Conservation (phyloP, 345 rosid species). For the Capsella bursapastoris region DNA sequence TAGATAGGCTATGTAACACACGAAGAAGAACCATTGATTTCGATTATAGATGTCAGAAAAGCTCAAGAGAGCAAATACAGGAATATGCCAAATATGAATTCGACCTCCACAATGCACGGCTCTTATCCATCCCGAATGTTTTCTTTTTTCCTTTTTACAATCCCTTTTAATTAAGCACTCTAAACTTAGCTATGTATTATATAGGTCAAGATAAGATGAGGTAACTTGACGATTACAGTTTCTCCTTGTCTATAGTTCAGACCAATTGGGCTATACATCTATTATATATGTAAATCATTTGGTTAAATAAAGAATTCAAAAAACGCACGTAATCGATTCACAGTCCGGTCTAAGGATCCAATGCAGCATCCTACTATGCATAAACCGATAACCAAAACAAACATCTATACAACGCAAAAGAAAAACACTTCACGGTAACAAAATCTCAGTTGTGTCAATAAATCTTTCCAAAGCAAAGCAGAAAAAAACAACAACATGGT, state of each 20-base stretch:
- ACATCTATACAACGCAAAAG: slow-evolving; percentile 20
- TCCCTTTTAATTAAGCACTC: background rate
- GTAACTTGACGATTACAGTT: too few species aligned
- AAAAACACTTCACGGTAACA: background rate
- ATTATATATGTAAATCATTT: background rate
- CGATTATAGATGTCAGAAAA: background rate
- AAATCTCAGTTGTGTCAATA: slow-evolving; percentile 21
- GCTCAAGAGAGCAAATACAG: background rate
- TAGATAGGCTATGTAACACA: background rate
- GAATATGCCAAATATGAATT: slow-evolving; percentile 32
- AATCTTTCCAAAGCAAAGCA: slow-evolving; percentile 9
- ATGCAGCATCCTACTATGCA: slow-evolving; percentile 24
- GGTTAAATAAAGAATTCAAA: background rate
- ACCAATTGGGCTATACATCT: background rate
- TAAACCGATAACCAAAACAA: background rate
- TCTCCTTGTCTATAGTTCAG: background rate
- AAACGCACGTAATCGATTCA: background rate
- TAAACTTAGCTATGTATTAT: background rate
- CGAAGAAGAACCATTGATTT: slow-evolving; percentile 6
- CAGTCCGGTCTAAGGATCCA: slow-evolving; percentile 12
- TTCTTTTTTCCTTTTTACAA: too few species aligned
- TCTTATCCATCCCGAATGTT: background rate
- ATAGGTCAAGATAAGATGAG: background rate
- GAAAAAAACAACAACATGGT: slow-evolving; percentile 15
- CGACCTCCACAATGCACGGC: slow-evolving; percentile 38